Percentiles rank a stretch among this genome's conserved stretches.
Conservation (phyloP, 108 stramenopile genomes). For the Cyclotella choctawhatcheeana region DNA sequence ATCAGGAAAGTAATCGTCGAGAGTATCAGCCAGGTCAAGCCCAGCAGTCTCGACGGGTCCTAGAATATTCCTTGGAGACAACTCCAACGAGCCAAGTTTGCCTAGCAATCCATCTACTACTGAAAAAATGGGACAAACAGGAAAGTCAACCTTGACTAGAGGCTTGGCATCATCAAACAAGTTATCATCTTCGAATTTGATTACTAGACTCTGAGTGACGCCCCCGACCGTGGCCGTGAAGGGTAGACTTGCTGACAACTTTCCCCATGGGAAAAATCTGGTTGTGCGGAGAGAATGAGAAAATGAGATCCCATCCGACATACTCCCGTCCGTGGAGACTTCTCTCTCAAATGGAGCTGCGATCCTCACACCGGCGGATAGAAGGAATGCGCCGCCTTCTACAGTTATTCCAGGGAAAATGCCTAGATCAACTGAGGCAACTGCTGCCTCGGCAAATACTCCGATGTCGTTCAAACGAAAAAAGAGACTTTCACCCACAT, state of each 20-base stretch:
- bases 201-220: conserved; percentile 5
- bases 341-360: conserved; percentile 8
- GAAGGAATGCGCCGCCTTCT: background rate
- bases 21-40: conserved; percentile 3
- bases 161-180: conserved; percentile 23
- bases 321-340: background rate
- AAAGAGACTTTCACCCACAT: background rate
- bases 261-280: conserved; percentile 12
- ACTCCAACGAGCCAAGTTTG: conserved; percentile 17
- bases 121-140: conserved; percentile 17
- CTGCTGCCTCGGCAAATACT: conserved; percentile 10
- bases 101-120: conserved; percentile 20
- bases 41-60: background rate
- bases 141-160: conserved; percentile 22
- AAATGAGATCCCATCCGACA: background rate
- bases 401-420: conserved; percentile 6
- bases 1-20: conserved; percentile 24
- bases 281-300: background rate
- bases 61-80: conserved; percentile 24
- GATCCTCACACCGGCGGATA: conserved; percentile 14
- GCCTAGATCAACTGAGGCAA: background rate
- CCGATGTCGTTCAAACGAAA: conserved; percentile 1
- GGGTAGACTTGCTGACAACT: conserved; percentile 11
- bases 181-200: conserved; percentile 27
- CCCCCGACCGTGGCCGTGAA: conserved; percentile 4